These are phyloP conservation scores for Prinsepia uniflora DNA, from an alignment of 306 rosid genomes.

Conservation along the genomic window DNA sequence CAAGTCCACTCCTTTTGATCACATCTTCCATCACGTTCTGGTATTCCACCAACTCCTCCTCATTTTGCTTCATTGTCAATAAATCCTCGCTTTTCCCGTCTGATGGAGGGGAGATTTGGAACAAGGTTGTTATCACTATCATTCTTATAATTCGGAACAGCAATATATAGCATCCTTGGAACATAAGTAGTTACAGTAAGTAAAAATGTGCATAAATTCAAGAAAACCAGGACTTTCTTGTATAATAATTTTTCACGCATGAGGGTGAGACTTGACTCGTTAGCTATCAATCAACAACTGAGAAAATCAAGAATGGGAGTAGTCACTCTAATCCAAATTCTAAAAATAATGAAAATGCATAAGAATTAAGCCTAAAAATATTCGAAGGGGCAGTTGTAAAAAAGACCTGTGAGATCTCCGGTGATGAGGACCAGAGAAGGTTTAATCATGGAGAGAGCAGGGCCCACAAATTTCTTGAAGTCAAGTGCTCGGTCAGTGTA, in stretches of 20 bases:
- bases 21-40: conserved; percentile 55
- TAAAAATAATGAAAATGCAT: no score
- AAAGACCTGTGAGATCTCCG: conserved; percentile 87
- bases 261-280: background rate
- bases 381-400: background rate
- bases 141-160: background rate
- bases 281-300: background rate
- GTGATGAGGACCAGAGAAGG: conserved; percentile 94
- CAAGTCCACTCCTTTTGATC: conserved; percentile 60
- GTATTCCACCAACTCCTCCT: conserved; percentile 89
- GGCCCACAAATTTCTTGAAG: conserved; percentile 48
- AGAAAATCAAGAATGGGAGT: background rate
- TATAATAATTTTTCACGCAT: background rate
- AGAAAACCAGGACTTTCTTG: background rate
- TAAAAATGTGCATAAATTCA: no score
- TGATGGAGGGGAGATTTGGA: conserved; percentile 23
- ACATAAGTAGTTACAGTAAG: no score
- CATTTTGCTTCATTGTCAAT: conserved; percentile 79
- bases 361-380: no score
- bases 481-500: conserved; percentile 70
- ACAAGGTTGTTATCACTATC: background rate
- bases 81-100: conserved; percentile 93
- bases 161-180: background rate
- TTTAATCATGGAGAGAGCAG: conserved; percentile 77
- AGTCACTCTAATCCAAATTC: background rate